Percentiles rank a stretch among this genome's conserved stretches.
Evolutionary conservation across 1,284 basidiomycete species (phyloP).

Genomic region (Peniophora sp.): DNA sequence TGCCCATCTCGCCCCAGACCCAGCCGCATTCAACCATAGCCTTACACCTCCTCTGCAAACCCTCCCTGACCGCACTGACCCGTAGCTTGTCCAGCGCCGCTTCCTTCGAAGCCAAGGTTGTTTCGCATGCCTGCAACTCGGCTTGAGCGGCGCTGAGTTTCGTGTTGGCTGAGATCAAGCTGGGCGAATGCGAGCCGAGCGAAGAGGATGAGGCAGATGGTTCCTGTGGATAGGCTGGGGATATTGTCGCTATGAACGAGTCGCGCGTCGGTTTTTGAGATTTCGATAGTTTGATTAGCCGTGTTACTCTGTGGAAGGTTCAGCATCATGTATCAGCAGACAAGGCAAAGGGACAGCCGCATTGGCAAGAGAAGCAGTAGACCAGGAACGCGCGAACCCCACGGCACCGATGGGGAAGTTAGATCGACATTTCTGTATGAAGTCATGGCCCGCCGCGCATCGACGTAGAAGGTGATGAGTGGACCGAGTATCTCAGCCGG

Average conservation of each 20-base stretch:
- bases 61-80: slow-evolving; percentile 44
- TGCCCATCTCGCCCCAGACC: slow-evolving; percentile 60
- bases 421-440: too few species aligned
- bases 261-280: slow-evolving; percentile 40
- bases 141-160: slow-evolving; percentile 63
- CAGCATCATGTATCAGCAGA: slow-evolving; percentile 2
- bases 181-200: slow-evolving; percentile 23
- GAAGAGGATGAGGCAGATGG: slow-evolving; percentile 24
- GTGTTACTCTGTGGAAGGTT: slow-evolving; percentile 48
- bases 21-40: slow-evolving; percentile 62
- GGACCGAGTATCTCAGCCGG: too few species aligned
- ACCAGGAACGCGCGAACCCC: not conserved
- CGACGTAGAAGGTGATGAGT: too few species aligned
- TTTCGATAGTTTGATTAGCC: slow-evolving; percentile 71
- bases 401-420: not conserved
- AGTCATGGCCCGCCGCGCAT: too few species aligned
- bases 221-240: slow-evolving; percentile 23
- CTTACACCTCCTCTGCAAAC: slow-evolving; percentile 49
- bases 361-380: too few species aligned
- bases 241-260: slow-evolving; percentile 26
- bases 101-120: slow-evolving; percentile 61
- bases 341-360: not conserved
- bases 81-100: slow-evolving; percentile 48
- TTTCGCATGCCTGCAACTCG: slow-evolving; percentile 72
- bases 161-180: slow-evolving; percentile 24